These are phyloP conservation scores for Excoecaria agallocha DNA, from an alignment of 345 rosid genomes.

Conservation along the genomic window DNA sequence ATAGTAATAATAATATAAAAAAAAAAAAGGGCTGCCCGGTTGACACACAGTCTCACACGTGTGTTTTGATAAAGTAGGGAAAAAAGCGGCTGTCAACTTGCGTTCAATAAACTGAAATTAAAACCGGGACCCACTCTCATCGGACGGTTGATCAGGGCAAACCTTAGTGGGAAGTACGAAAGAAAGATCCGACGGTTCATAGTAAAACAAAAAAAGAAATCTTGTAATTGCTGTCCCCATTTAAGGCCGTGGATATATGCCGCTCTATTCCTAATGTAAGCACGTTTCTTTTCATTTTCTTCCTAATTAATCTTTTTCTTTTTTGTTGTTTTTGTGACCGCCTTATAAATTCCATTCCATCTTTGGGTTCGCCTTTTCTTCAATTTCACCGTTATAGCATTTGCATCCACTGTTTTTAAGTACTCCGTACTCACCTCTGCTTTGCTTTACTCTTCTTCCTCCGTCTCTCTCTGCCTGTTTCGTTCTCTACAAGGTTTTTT, in stretches of 20 bases:
- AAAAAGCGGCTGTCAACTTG: constrained; percentile 14
- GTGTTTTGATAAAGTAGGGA: neutral
- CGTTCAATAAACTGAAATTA: neutral
- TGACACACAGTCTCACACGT: constrained; percentile 10
- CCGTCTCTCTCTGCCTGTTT: too few relatives aligned
- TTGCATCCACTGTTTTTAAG: neutral
- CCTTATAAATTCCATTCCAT: constrained; percentile 23
- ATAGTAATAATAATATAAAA: neutral
- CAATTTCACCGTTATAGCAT: neutral
- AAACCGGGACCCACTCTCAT: constrained; percentile 1
- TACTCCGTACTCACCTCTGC: neutral
- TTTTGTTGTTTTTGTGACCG: constrained; percentile 27
- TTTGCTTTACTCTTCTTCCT: neutral
- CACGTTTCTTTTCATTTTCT: constrained; percentile 24
- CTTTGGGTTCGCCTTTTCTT: constrained; percentile 3
- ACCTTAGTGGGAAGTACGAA: too few relatives aligned
- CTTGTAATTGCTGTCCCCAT: constrained; percentile 32
- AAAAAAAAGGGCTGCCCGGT: neutral
- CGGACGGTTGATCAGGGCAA: constrained; percentile 7
- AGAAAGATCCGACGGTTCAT: constrained; percentile 4
- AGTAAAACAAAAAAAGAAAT: neutral
- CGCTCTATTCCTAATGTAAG: constrained; percentile 16
- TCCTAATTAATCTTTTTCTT: neutral
- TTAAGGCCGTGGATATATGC: constrained; percentile 29
- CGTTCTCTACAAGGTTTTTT: neutral